Conservation (phyloP, 306 rosid species). For the Quercus gilva region DNA sequence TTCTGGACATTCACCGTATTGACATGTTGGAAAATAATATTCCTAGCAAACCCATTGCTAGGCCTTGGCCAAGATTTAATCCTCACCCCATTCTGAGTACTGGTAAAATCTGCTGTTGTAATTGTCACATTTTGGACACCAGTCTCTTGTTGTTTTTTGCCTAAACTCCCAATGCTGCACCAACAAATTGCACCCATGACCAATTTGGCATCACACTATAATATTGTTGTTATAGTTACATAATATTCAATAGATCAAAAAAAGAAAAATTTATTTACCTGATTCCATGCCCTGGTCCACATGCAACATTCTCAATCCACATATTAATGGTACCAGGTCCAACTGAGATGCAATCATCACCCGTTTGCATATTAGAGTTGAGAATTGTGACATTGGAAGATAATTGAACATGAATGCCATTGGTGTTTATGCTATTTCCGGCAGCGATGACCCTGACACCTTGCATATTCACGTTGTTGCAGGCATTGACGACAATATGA, state of each 20-base stretch:
- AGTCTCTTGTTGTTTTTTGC: constrained; percentile 24
- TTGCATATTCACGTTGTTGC: constrained; percentile 38
- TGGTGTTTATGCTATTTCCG: constrained; percentile 51
- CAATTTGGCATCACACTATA: not conserved
- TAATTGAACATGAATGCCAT: constrained; percentile 58
- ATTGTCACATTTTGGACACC: constrained; percentile 62
- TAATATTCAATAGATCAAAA: not conserved
- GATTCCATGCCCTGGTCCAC: constrained; percentile 70
- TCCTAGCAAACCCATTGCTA: constrained; percentile 44
- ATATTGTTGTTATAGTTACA: not conserved
- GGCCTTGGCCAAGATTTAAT: constrained; percentile 60
- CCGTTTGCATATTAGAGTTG: constrained; percentile 40
- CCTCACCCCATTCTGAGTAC: constrained; percentile 45
- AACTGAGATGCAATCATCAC: constrained; percentile 15
- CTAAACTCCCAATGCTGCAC: constrained; percentile 58
- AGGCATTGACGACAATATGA: constrained; percentile 45
- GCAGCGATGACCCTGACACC: constrained; percentile 33
- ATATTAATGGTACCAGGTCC: constrained; percentile 55
- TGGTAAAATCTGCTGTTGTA: constrained; percentile 24
- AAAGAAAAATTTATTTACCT: constrained; percentile 25
- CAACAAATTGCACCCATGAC: not conserved
- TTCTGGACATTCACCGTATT: constrained; percentile 40
- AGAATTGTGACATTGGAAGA: constrained; percentile 46
- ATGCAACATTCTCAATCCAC: constrained; percentile 54
- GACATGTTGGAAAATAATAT: constrained; percentile 35